Base-by-base conservation (phyloP, 2,329 filamentous ascomycete species). In the Colletotrichum shisoi region DNA sequence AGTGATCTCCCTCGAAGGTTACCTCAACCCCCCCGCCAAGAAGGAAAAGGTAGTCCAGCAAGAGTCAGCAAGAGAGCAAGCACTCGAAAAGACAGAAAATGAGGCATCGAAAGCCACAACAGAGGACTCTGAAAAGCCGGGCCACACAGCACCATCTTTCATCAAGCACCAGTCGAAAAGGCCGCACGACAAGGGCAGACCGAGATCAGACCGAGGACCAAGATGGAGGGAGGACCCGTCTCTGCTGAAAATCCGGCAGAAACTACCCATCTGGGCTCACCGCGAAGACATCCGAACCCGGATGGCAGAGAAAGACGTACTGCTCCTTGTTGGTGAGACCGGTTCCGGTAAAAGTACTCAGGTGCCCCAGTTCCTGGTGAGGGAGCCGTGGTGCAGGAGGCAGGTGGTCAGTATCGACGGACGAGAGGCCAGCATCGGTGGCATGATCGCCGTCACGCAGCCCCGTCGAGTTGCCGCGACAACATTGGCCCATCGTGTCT, bases 341-440 rank as follows among this genome's bases (percentile, higher is more conserved):
- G 95, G 95, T 76, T 96, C 92, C 15, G 95, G 95, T 75, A 99
- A 99, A 80, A 96, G 92, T 81, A 99, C 95, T 0, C 95, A 99
- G 78, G 89, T 97, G 0, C 94, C 95, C 0, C 95, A 98, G 74
- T 97, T 97, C 70, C 81, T 99, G 8, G 86, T 90, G 52, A 78
- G 81, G 31, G 91, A 97, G 74, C 79, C 87, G 7, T 98, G 94
- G 93, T 97, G 93, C 76, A 83, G 81, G 61, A 85, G 83, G 42
- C 83, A 83, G 64, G 86, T 78, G 64, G 83, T 87, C 52, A 85
- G 80, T 57, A 71, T 89, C 24, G 71, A 75, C 6, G 67, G 73
- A 19, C 71, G 79, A 1, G 82, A 85, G 2, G 77, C 84, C 2
- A 79, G 77, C 12, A 87, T 93, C 2, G 91, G 91, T 12, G 92